Percentiles rank a stretch among this genome's conserved stretches.
phyloP scores from a whole-genome alignment of 257 asterid genomes.

The Gardenia jasminoides region DNA sequence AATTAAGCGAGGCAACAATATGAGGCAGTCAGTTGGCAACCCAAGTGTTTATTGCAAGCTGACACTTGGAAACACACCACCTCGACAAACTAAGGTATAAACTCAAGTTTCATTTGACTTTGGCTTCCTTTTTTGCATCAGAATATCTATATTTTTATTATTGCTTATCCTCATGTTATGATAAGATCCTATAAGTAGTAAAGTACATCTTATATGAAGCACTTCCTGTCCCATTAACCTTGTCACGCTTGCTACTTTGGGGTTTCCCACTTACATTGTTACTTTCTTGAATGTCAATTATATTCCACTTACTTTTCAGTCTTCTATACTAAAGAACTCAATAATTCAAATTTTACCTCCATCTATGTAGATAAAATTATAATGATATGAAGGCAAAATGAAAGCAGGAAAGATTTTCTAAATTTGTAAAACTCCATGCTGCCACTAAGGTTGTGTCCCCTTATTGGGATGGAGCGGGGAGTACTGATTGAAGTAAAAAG shows the following conservation, averaged over 20 bases:
- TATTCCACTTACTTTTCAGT: too few species aligned
- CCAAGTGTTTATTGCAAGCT: conserved; percentile 94
- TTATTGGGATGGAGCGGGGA: too few species aligned
- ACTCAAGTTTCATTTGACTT: neutral
- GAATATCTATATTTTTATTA: neutral
- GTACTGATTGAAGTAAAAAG: neutral
- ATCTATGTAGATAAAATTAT: too few species aligned
- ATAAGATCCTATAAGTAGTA: neutral
- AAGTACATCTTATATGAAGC: neutral
- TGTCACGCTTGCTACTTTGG: too few species aligned
- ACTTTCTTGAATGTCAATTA: too few species aligned
- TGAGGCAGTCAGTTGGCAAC: conserved; percentile 97
- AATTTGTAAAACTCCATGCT: too few species aligned
- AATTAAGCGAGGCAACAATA: conserved; percentile 88
- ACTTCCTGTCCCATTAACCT: neutral
- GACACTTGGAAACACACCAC: conserved; percentile 89
- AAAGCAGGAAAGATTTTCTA: too few species aligned
- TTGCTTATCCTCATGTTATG: neutral
- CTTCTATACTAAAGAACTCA: too few species aligned
- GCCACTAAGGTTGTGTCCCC: too few species aligned
- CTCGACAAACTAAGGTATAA: conserved; percentile 83
- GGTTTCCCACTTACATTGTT: too few species aligned
- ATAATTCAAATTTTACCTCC: too few species aligned
- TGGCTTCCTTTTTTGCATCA: neutral
- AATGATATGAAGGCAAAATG: too few species aligned